Base-by-base conservation (phyloP, 1,139 yeast genomes). In the Saccharomyces hybrid region DNA sequence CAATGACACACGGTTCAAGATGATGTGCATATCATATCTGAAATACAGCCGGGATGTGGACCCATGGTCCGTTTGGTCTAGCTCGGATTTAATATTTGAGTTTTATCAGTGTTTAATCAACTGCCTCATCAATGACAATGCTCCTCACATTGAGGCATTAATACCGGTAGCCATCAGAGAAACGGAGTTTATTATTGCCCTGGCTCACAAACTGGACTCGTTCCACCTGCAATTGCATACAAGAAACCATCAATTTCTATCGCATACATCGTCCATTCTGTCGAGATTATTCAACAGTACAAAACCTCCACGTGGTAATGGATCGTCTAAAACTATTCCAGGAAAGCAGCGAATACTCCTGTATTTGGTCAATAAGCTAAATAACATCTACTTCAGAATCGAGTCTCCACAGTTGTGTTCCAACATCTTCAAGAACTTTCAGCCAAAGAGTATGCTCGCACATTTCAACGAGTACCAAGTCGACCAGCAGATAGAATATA, bases 331-430 rank as follows among this genome's bases (percentile, higher is more conserved):
- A 12, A 51, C 53, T 3, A 44, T 64, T n/a, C 63, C 69, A 1
- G 61, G 55, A 31, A 69, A 68, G 50, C 71, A 68, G 53, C 55
- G 59, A 34, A 61, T 67, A 21, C 51, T 69, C 26, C 55, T 69
- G 34, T 64, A 65, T 54, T 51, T 68, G 27, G 68, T 69, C 5
- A 69, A 68, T 53, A 64, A 63, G 49, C 53, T 69, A 55, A 68
- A 66, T 54, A 67, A 67, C 50, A 62, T 68, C 11, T 69, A 68
- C 54, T 67, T 69, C 57, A 55, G 55, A 41, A 68, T 69, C 21
- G 61, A 63, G 24, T 67, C 72, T 6, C 69, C 71, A 4, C 69
- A 69, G 41, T 56, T 69, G 41, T 68, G 72, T 55, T 64, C 71
- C 12, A 69, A 68, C 51, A 67, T 69, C 24, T 69, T 69, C 58